A percentile compares a stretch with the other conserved stretches of the same genome.
Evolutionary conservation across 1,284 basidiomycete species (phyloP).

Genomic region (Clitocybe nebularis): DNA sequence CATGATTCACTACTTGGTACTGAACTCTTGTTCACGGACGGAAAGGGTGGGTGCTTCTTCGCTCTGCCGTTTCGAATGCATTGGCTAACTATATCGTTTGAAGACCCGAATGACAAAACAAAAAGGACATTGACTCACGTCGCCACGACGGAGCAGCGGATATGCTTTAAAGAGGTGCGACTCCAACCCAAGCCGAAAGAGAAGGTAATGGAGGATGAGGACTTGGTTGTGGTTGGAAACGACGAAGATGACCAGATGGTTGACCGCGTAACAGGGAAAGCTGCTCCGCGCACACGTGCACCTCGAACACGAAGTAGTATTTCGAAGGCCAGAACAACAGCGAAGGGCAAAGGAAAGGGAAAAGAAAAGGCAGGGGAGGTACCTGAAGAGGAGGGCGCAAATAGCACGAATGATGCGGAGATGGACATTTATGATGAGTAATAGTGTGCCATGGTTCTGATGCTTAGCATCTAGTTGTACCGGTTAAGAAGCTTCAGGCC

Average conservation of each 20-base stretch:
- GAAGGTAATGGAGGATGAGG: conserved; percentile 10
- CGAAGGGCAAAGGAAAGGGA: conserved; percentile 18
- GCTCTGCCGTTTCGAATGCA: no score
- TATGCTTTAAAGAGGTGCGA: conserved; percentile 61
- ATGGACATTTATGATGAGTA: not conserved
- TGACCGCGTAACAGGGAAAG: conserved; percentile 32
- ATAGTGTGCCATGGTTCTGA: no score
- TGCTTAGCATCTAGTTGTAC: no score
- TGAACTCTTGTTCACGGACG: conserved; percentile 68
- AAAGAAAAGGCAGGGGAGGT: conserved; percentile 10
- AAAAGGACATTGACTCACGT: conserved; percentile 50
- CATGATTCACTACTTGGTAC: conserved; percentile 66
- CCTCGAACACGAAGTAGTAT: conserved; percentile 10
- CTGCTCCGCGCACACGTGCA: conserved; percentile 20
- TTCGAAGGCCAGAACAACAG: conserved; percentile 14
- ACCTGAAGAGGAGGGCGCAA: conserved; percentile 7
- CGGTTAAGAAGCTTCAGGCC: no score
- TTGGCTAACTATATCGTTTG: not conserved
- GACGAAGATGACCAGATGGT: conserved; percentile 20
- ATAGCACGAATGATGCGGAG: conserved; percentile 9
- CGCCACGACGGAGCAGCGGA: conserved; percentile 55
- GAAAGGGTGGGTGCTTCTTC: conserved; percentile 38
- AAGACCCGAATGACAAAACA: conserved; percentile 40
- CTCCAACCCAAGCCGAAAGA: conserved; percentile 37
- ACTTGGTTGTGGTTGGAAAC: not conserved